Evolutionary conservation across 768 basidiomycete genomes (phyloP).

Genomic region (Mycena belliarum): DNA sequence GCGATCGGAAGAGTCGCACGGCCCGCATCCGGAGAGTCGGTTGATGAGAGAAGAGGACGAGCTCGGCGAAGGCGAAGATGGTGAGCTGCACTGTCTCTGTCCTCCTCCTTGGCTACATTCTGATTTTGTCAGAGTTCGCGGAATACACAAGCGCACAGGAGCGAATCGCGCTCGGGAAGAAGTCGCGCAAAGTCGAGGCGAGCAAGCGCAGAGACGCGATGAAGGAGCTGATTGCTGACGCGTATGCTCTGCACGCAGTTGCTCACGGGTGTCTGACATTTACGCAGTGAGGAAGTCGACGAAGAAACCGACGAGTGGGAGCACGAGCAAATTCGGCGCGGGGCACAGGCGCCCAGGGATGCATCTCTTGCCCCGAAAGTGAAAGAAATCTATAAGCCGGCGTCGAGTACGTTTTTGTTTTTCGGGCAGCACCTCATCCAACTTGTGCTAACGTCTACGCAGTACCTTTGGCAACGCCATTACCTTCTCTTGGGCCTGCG

Average conservation of each 20-base stretch:
- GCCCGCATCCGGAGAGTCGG: constrained; percentile 85
- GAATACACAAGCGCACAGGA: constrained; percentile 89
- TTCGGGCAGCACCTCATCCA: neutral
- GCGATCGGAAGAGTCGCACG: constrained; percentile 52
- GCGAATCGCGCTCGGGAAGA: constrained; percentile 83
- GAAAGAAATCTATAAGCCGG: constrained; percentile 68
- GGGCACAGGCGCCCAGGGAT: constrained; percentile 54
- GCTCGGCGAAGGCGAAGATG: constrained; percentile 85
- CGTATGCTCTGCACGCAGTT: constrained; percentile 38
- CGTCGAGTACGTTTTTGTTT: constrained; percentile 55
- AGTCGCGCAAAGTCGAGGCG: constrained; percentile 72
- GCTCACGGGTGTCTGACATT: neutral
- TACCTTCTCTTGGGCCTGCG: constrained; percentile 66
- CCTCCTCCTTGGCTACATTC: neutral
- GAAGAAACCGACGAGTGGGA: constrained; percentile 89
- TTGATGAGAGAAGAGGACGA: constrained; percentile 86
- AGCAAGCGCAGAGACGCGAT: constrained; percentile 66
- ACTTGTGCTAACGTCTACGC: constrained; percentile 16
- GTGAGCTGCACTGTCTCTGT: constrained; percentile 39
- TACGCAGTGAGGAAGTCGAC: constrained; percentile 70
- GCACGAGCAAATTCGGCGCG: constrained; percentile 76
- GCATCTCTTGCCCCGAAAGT: constrained; percentile 34
- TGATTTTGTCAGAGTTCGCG: constrained; percentile 61
- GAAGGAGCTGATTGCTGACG: constrained; percentile 81
- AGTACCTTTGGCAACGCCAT: constrained; percentile 68